Base-by-base conservation (phyloP, 2,329 filamentous ascomycete species). In the Ampelomyces quisqualis region DNA sequence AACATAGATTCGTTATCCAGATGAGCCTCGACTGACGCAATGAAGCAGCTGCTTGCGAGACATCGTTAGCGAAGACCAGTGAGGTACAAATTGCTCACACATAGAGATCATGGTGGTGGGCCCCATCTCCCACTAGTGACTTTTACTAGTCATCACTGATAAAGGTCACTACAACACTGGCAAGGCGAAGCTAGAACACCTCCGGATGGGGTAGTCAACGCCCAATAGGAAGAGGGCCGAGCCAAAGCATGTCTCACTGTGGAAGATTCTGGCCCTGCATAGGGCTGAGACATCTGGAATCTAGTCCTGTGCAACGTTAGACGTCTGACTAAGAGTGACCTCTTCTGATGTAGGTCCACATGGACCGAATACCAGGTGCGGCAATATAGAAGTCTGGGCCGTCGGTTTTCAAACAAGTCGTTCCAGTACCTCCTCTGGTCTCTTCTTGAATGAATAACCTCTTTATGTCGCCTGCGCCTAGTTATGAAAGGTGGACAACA, bases 201-300 rank as follows among this genome's bases (percentile, higher is more conserved):
- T 26, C 34, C 34, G 21, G 14, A 38, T n/a, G 20, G 19, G 21
- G 21, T 15, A 24, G n/a, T n/a, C 9, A 18, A 2, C 15, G 14
- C 20, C 30, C 18, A 28, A 21, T 20, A 11, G 24, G 15, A 15
- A 27, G 15, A 23, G 29, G 2, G 5, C 14, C 29, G 22, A 36
- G 14, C 31, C 27, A 15, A 33, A n/a, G 9, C 7, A 9, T 52
- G 49, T 47, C 45, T 57, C 39, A 34, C 32, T 42, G 29, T 39
- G 28, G 33, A 44, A 32, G 49, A 53, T 52, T 58, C 58, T 60
- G 51, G 57, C 55, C 46, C 42, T 51, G 46, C 50, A 44, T 61
- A 62, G 38, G 58, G 57, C 55, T 62, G 56, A 60, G 47, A 56
- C 51, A 54, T 36, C 24, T 13, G 30, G 28, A 47, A 40, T 40